These are phyloP conservation scores for Phlyctochytrium planicorne DNA, from an alignment of 192 early-diverging fungal species.

Conservation along the genomic window DNA sequence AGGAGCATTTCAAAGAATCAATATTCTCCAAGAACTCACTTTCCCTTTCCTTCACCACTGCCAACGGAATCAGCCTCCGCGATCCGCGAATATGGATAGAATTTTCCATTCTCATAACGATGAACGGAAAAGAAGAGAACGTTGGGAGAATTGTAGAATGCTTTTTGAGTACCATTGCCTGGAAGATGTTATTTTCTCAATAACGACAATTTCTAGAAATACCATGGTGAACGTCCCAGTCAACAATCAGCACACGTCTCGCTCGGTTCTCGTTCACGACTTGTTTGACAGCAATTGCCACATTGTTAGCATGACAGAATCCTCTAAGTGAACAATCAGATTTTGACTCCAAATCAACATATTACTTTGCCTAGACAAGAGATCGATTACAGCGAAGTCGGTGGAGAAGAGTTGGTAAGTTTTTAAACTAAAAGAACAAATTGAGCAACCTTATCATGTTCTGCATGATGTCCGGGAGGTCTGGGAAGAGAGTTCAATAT, in stretches of 20 bases:
- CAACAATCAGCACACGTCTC: slow-evolving; percentile 74
- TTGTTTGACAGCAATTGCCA: slow-evolving; percentile 76
- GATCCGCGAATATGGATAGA: slow-evolving; percentile 71
- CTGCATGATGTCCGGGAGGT: slow-evolving; percentile 95
- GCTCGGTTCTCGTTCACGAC: slow-evolving; percentile 49
- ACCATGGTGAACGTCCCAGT: slow-evolving; percentile 97
- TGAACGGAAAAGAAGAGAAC: slow-evolving; percentile 90
- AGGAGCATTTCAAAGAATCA: neutral
- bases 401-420: no score
- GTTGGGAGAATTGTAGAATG: slow-evolving; percentile 72
- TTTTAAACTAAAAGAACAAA: neutral
- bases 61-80: slow-evolving; percentile 63
- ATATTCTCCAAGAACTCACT: slow-evolving; percentile 29
- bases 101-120: slow-evolving; percentile 72
- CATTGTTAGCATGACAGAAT: slow-evolving; percentile 89
- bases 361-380: neutral
- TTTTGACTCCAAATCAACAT: neutral
- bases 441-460: slow-evolving; percentile 49
- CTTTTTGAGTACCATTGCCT: slow-evolving; percentile 86
- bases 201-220: slow-evolving; percentile 6
- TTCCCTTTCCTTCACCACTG: slow-evolving; percentile 52
- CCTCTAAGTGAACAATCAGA: slow-evolving; percentile 58
- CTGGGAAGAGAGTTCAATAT: slow-evolving; percentile 36
- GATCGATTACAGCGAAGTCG: neutral
- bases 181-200: slow-evolving; percentile 20